Evolutionary conservation across 2,329 filamentous ascomycete species (phyloP), one percentile per base, ranked within the genome.

Genomic region (Botrytis byssoidea): DNA sequence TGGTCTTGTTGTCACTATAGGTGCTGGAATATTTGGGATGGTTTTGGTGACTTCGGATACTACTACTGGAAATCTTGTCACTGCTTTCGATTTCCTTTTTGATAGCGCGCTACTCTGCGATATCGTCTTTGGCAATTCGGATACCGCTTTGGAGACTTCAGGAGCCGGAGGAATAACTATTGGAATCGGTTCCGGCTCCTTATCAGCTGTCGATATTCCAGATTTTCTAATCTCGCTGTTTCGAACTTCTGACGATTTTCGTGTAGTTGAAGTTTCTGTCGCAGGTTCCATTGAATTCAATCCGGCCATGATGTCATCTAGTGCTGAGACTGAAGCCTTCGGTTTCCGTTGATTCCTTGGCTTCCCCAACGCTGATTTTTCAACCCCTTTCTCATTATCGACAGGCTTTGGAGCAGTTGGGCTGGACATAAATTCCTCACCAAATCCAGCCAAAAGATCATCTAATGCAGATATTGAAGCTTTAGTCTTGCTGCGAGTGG

Each of bases 291-390:
- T 60, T 20, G 32, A 44, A 20, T 51, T n/a, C 25, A 75, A 61
- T 12, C 64, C 64, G 6, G 67, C 61, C 74, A 75, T 73, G 1
- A 75, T 65, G 44, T 74, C 67, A 44, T 75, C 74, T n/a, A 75
- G 59, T 25, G 71, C 67, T 7, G 66, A 66, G 4, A 73, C 64
- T 22, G 66, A 40, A 22, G 72, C 35, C 32, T 61, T 67, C 8
- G 32, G 48, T 20, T 60, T 60, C 14, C 63, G 29, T 25, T 68
- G 63, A 48, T 60, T 72, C 4, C 42, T 59, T n/a, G 25, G 20
- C 32, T 72, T 72, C 20, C n/a, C 63, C 8, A 29, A n/a, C 1
- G 16, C 40, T 20, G 71, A 42, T 16, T 37, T 72, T 32, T 72
- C 63, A 1, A 55, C 40, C 12, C 29, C 63, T 40, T 72, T 72